These are phyloP conservation scores for Eucommia ulmoides DNA, from an alignment of 257 asterid genomes.

Conservation along the genomic window DNA sequence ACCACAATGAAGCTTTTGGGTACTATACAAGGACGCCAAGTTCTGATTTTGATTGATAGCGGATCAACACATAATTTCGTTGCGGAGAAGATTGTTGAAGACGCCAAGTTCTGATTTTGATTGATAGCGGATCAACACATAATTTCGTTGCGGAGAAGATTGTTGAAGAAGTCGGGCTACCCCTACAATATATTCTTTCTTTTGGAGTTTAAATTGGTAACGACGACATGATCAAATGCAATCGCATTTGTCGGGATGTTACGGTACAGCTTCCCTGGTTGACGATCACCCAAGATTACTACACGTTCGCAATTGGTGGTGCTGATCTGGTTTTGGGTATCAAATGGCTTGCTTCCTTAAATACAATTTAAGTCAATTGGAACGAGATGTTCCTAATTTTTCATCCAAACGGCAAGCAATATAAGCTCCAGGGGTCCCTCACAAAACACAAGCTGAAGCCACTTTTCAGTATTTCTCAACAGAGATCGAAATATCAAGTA, in stretches of 20 bases:
- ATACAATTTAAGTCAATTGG: not conserved
- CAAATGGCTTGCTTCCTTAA: not conserved
- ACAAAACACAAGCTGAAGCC: not conserved
- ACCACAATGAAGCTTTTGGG: not conserved
- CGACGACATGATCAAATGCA: too few species aligned
- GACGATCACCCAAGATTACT: not conserved
- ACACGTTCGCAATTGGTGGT: not conserved
- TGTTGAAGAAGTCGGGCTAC: too few species aligned
- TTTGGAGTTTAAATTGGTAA: too few species aligned
- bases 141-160: too few species aligned
- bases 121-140: too few species aligned
- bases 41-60: not conserved
- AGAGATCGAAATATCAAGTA: not conserved
- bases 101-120: not conserved
- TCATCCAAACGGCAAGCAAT: not conserved
- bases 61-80: not conserved
- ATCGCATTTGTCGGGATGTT: too few species aligned
- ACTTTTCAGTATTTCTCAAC: not conserved
- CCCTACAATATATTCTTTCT: too few species aligned
- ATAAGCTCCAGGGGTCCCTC: not conserved
- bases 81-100: not conserved
- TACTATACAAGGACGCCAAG: not conserved
- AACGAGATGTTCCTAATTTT: not conserved
- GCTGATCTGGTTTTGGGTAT: not conserved
- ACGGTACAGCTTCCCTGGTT: too few species aligned